Conservation (phyloP, 2,329 filamentous ascomycete genomes). For the Aspergillus nomiae region DNA sequence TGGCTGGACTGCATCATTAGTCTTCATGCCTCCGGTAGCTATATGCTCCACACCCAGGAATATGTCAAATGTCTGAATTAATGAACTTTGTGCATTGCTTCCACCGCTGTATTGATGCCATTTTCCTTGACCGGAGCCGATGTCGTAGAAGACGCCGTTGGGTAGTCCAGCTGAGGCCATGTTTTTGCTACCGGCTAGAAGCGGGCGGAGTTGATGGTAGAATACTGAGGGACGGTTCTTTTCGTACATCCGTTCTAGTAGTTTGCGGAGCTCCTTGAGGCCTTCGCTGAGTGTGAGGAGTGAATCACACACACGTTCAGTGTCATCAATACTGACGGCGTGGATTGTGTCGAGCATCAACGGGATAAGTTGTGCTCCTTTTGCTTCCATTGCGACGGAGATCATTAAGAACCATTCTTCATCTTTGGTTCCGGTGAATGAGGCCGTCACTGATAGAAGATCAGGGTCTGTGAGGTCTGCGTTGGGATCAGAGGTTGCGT, state of each 20-base stretch:
- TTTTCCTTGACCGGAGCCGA: constrained; percentile 49
- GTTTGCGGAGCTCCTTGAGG: constrained; percentile 43
- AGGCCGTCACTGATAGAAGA: constrained; percentile 35
- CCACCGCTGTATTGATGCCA: constrained; percentile 57
- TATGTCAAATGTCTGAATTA: constrained; percentile 58
- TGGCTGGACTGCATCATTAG: constrained; percentile 16
- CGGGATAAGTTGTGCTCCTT: constrained; percentile 40
- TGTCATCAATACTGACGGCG: constrained; percentile 44
- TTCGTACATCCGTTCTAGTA: constrained; percentile 56
- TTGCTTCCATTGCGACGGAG: constrained; percentile 56
- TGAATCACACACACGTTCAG: constrained; percentile 38
- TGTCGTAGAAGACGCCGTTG: constrained; percentile 55
- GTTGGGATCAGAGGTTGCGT: constrained; percentile 20
- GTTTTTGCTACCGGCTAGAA: constrained; percentile 56
- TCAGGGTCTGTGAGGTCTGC: constrained; percentile 40
- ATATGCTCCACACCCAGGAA: constrained; percentile 54
- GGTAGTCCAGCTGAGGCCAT: constrained; percentile 55
- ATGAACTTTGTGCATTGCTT: constrained; percentile 58
- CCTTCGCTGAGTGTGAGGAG: constrained; percentile 45
- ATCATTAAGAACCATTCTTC: constrained; percentile 55
- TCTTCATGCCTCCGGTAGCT: constrained; percentile 37
- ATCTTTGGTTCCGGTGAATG: constrained; percentile 42
- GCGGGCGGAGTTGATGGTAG: constrained; percentile 55
- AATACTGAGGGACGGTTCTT: constrained; percentile 52
- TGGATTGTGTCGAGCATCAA: constrained; percentile 47